A percentile compares a stretch with the other conserved stretches of the same genome.
Conservation (phyloP, 352 stramenopile genomes). For the Phytophthora hybrid region DNA sequence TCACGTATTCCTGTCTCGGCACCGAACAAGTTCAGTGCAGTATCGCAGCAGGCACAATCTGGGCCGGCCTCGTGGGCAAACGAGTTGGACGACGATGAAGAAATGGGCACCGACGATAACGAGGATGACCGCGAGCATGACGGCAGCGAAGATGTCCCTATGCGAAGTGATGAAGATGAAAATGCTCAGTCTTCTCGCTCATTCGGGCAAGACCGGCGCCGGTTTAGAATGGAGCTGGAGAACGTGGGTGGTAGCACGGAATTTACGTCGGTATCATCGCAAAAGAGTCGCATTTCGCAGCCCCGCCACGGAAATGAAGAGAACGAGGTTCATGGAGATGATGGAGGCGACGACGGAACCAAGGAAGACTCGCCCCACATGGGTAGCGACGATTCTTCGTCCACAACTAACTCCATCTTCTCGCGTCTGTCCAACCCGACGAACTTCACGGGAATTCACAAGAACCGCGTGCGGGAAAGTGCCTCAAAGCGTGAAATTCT, state of each 20-base stretch:
- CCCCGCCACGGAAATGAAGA: constrained; percentile 44
- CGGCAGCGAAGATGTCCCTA: constrained; percentile 57
- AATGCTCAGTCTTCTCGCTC: constrained; percentile 22
- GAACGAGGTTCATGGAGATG: constrained; percentile 40
- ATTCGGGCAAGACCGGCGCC: constrained; percentile 44
- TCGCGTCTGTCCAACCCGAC: constrained; percentile 86
- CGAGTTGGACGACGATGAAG: constrained; percentile 75
- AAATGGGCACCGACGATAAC: constrained; percentile 53
- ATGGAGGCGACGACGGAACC: constrained; percentile 41
- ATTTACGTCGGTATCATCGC: constrained; percentile 46
- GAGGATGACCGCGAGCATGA: constrained; percentile 53
- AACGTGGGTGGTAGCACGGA: constrained; percentile 51
- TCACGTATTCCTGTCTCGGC: constrained; percentile 31
- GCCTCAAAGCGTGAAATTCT: constrained; percentile 83
- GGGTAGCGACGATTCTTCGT: constrained; percentile 72
- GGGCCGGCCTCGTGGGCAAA: constrained; percentile 73
- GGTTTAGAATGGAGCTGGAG: constrained; percentile 70
- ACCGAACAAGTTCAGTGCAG: constrained; percentile 26
- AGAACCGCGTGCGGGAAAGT: constrained; percentile 84
- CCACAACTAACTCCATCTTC: constrained; percentile 75
- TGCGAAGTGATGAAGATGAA: constrained; percentile 58
- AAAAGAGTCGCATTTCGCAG: constrained; percentile 45
- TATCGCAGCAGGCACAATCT: constrained; percentile 24
- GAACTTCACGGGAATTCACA: constrained; percentile 92
- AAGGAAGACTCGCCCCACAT: constrained; percentile 61